Percentiles rank a stretch among this genome's conserved stretches.
These are phyloP conservation scores for Samsoniella hepiali DNA, from an alignment of 2,329 filamentous ascomycete genomes.

Conservation along the genomic window DNA sequence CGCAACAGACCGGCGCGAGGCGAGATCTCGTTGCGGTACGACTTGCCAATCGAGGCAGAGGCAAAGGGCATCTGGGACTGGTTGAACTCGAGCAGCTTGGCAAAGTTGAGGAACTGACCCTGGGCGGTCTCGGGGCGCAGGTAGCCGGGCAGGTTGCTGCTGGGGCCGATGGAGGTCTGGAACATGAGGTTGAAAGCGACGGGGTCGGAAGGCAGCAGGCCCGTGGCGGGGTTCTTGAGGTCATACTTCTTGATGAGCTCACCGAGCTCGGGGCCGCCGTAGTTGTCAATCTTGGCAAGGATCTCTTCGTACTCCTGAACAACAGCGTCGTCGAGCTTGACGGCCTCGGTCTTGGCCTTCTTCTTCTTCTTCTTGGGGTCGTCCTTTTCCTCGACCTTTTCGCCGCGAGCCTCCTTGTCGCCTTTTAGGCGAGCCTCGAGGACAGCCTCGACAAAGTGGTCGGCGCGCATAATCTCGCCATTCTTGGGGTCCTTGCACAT, in stretches of 20 bases:
- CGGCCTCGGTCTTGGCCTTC: constrained; percentile 75
- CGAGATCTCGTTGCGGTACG: constrained; percentile 97
- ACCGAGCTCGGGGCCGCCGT: constrained; percentile 80
- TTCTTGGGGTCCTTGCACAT: constrained; percentile 99
- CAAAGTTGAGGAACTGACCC: constrained; percentile 96
- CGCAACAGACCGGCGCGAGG: constrained; percentile 86
- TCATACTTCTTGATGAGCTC: constrained; percentile 87
- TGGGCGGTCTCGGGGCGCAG: constrained; percentile 94
- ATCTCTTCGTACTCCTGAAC: constrained; percentile 89
- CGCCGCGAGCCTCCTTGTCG: constrained; percentile 86
- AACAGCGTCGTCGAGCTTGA: constrained; percentile 83
- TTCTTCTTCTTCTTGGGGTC: constrained; percentile 77
- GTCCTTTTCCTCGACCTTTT: constrained; percentile 75
- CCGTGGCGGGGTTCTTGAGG: constrained; percentile 82
- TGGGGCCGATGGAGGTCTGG: constrained; percentile 89
- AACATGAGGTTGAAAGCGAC: constrained; percentile 99
- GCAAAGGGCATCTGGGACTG: constrained; percentile 94
- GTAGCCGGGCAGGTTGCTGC: constrained; percentile 80
- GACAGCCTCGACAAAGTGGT: constrained; percentile 94
- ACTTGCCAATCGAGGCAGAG: constrained; percentile 95
- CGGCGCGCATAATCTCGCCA: constrained; percentile 92
- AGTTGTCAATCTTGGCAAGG: constrained; percentile 93
- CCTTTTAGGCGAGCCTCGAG: constrained; percentile 84
- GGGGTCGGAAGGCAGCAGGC: constrained; percentile 71
- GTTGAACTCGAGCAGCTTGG: constrained; percentile 95